A percentile compares a stretch with the other conserved stretches of the same genome.
Conservation (phyloP, 2,329 filamentous ascomycete genomes). For the Cordyceps tenuipes region DNA sequence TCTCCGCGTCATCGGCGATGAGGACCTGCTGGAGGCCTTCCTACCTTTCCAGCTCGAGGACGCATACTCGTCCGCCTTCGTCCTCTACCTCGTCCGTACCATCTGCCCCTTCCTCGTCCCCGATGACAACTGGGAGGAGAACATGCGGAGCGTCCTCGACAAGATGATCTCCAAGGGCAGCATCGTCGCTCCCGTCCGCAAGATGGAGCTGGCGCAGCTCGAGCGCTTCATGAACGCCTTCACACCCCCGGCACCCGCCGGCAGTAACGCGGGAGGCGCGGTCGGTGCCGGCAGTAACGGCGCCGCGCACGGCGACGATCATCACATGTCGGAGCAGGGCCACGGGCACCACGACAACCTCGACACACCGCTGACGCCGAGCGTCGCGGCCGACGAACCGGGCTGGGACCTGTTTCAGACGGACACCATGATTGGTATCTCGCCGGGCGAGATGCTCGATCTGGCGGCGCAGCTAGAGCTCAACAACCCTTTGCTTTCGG, state of each 20-base stretch:
- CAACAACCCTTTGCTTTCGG: constrained; percentile 8
- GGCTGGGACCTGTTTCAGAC: constrained; percentile 26
- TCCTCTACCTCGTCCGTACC: constrained; percentile 27
- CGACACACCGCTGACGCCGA: constrained; percentile 11
- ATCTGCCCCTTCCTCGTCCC: constrained; percentile 27
- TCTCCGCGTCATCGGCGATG: constrained; percentile 19
- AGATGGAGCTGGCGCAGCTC: constrained; percentile 28
- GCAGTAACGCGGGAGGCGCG: constrained; percentile 5
- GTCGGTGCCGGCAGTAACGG: constrained; percentile 1
- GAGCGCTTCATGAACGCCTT: constrained; percentile 28
- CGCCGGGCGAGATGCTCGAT: constrained; percentile 23
- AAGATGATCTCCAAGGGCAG: constrained; percentile 30
- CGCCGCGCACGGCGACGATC: constrained; percentile 7
- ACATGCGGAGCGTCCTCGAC: constrained; percentile 28
- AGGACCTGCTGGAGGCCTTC: constrained; percentile 28
- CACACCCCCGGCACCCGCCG: constrained; percentile 8
- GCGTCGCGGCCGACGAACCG: constrained; percentile 5
- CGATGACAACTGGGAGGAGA: constrained; percentile 27
- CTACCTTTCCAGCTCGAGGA: constrained; percentile 34
- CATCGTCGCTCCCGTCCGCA: constrained; percentile 28
- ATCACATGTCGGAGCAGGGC: constrained; percentile 13
- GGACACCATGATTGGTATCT: constrained; percentile 23
- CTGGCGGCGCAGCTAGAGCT: constrained; percentile 23
- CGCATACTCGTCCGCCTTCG: constrained; percentile 32
- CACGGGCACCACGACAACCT: constrained; percentile 5